phyloP scores from a whole-genome alignment of 441 rosid species.

The Raphanus hybrid region DNA sequence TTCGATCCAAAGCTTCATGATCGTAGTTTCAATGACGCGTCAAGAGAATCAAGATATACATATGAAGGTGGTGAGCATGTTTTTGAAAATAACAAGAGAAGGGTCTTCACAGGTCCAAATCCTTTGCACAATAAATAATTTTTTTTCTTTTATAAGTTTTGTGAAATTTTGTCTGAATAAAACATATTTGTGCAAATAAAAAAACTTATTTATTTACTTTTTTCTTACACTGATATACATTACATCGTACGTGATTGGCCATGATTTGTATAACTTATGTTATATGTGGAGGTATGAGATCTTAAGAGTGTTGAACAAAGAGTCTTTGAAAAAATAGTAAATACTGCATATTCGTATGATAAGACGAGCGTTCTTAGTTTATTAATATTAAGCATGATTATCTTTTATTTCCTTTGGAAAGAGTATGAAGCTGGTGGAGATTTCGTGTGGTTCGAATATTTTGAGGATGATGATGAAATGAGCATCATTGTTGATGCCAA shows the following conservation, averaged over 20 bases:
- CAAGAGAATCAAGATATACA: slow-evolving; percentile 35
- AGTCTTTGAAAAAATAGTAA: slow-evolving; percentile 16
- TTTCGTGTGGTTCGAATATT: slow-evolving; percentile 25
- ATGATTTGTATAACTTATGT: background rate
- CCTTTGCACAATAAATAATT: slow-evolving; percentile 75
- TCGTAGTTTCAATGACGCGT: slow-evolving; percentile 34
- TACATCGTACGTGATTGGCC: slow-evolving; percentile 29
- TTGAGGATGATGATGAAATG: slow-evolving; percentile 21
- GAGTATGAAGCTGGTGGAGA: slow-evolving; percentile 15
- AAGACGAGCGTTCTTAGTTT: background rate
- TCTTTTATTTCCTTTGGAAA: background rate
- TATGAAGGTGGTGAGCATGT: slow-evolving; percentile 36
- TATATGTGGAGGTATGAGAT: slow-evolving; percentile 21
- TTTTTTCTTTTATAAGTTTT: slow-evolving; percentile 17
- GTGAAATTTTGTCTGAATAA: slow-evolving; percentile 34
- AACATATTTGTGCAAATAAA: slow-evolving; percentile 20
- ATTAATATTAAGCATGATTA: background rate
- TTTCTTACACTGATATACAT: slow-evolving; percentile 28
- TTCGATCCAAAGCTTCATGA: slow-evolving; percentile 30
- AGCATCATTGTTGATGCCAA: slow-evolving; percentile 40
- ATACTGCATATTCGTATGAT: background rate
- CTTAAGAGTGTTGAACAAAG: slow-evolving; percentile 15
- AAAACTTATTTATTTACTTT: slow-evolving; percentile 15
- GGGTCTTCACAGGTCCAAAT: slow-evolving; percentile 80
- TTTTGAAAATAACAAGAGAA: slow-evolving; percentile 73